Evolutionary conservation across 2,329 filamentous ascomycete species (phyloP), one percentile per base, ranked within the genome.

Genomic region (Eurotiales sp.): DNA sequence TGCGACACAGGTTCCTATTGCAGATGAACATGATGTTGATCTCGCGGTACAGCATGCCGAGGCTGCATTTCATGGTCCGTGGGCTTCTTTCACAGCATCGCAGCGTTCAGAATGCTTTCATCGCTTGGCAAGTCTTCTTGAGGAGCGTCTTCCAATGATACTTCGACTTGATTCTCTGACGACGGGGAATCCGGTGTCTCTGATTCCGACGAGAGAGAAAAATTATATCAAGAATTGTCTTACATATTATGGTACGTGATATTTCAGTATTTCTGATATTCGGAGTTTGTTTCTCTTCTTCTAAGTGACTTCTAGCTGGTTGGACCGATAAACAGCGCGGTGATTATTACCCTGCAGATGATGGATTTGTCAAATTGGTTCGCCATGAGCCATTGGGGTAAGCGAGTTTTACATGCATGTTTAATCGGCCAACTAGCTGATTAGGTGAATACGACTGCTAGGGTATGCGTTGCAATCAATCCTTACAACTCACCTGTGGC

Each of bases 361-460:
- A 42, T 22, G 39, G 39, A 23, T 42, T 42, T 42, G 39, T 42
- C 17, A 42, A 42, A 22, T 42, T 42, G 6, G 39, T 42, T 2
- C 39, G 39, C 4, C 39, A 42, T 42, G 39, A 42, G 23, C 39
- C 39, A 3, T 22, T 42, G 3, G 39, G 25, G 25, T 27, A 10
- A 27, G 25, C 25, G 10, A 27, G 10, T 27, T 27, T 27, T 27
- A 27, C 10, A 27, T 27, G 25, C 25, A 27, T 6, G 25, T 27
- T 27, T 27, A 27, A n/a, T n/a, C 25, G 25, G n/a, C n/a, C 25
- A 27, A 27, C 5, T 27, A 27, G 25, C 25, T 27, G 10, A 27
- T 27, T 10, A 27, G 10, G 10, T 5, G 25, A 27, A 27, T 27
- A 27, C 25, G 10, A 6, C 25, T 27, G 25, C 25, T 27, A 27